A percentile compares a stretch with the other conserved stretches of the same genome.
Conservation (phyloP, 2,329 filamentous ascomycete species). For the Fusarium algeriense region DNA sequence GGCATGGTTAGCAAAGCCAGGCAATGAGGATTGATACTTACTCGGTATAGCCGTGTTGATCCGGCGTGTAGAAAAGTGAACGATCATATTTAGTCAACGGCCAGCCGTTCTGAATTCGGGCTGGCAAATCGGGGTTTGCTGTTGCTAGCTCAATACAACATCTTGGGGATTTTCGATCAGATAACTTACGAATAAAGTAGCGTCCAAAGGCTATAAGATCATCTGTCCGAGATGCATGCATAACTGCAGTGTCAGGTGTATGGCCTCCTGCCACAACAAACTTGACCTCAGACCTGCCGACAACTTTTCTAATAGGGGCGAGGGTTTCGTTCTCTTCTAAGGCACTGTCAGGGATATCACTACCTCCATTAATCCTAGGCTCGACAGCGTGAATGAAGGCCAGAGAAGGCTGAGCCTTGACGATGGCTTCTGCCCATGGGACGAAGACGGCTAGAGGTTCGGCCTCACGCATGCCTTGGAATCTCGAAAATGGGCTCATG, state of each 20-base stretch:
- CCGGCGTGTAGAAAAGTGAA: slow-evolving; percentile 37
- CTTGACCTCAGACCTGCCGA: slow-evolving; percentile 42
- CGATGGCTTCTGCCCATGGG: slow-evolving; percentile 69
- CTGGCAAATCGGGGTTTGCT: slow-evolving; percentile 45
- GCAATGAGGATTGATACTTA: not conserved
- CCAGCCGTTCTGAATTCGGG: slow-evolving; percentile 44
- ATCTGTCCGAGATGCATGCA: slow-evolving; percentile 49
- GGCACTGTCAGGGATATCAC: slow-evolving; percentile 48
- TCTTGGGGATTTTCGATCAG: not conserved
- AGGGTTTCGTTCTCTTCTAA: slow-evolving; percentile 52
- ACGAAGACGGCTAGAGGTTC: slow-evolving; percentile 61
- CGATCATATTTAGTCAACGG: slow-evolving; percentile 41
- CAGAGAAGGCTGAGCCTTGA: slow-evolving; percentile 65
- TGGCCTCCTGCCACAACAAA: slow-evolving; percentile 54
- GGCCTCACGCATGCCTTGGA: slow-evolving; percentile 73
- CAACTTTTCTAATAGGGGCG: slow-evolving; percentile 50
- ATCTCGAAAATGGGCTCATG: slow-evolving; percentile 69
- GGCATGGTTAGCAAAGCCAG: slow-evolving; percentile 2
- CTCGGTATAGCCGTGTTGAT: slow-evolving; percentile 41
- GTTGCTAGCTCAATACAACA: slow-evolving; percentile 7
- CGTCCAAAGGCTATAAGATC: slow-evolving; percentile 53
- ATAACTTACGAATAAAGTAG: slow-evolving; percentile 47
- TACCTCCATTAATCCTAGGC: slow-evolving; percentile 61
- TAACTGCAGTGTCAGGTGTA: slow-evolving; percentile 45
- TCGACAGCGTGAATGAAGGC: slow-evolving; percentile 74